These are phyloP conservation scores for Cucumis melo DNA, from an alignment of 306 rosid genomes.

Conservation along the genomic window DNA sequence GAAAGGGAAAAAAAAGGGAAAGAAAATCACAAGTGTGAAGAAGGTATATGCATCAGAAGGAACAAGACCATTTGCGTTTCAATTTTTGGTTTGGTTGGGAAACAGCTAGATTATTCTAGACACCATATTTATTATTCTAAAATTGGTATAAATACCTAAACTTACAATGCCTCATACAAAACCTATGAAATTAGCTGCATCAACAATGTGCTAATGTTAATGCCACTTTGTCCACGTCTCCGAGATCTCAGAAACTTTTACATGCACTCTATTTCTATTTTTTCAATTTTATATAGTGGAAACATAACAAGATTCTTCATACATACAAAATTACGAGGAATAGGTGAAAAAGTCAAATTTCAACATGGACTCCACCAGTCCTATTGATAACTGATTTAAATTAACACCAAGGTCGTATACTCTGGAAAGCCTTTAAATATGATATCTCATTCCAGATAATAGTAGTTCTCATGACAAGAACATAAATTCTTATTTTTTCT, in stretches of 20 bases:
- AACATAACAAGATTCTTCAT: neutral
- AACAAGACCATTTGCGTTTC: neutral
- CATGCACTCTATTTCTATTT: neutral
- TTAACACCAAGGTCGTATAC: neutral
- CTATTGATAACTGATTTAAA: neutral
- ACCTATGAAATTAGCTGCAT: neutral
- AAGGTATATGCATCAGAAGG: neutral
- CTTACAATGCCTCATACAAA: neutral
- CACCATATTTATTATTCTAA: neutral
- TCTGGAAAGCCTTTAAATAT: neutral
- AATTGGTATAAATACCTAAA: neutral
- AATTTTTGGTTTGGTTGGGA: neutral
- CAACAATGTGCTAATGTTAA: neutral
- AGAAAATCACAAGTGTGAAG: neutral
- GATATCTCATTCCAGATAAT: neutral
- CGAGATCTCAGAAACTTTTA: neutral
- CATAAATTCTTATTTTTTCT: neutral
- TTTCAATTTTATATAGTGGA: neutral
- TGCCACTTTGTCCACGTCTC: neutral
- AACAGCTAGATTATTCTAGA: neutral
- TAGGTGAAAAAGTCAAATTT: neutral
- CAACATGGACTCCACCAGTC: neutral
- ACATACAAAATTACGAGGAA: neutral
- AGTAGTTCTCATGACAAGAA: neutral
- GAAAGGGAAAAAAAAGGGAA: neutral